Evolutionary conservation across 176 grass and related monocot species (phyloP), one percentile per base, ranked within the genome.

Genomic region (Phoenix dactylifera): DNA sequence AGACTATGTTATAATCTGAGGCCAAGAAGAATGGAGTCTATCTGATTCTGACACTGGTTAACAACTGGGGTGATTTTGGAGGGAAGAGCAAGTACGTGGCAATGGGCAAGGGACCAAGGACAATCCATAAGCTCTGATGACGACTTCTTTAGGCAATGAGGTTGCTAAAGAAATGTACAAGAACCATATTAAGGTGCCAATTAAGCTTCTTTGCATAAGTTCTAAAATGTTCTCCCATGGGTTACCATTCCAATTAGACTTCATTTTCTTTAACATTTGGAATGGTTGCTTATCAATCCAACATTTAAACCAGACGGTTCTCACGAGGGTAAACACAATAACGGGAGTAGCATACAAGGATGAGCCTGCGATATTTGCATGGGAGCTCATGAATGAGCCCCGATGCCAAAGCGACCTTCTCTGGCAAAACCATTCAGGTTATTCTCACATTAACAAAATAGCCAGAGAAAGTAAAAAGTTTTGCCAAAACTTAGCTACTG

Each of bases 301-400:
- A 1, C 0, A 50, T 22, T 14, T 35, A 6, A 69, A 30, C 51
- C 62, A 89, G 89, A 58, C 63, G 0, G 49, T 89, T 17, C 71
- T 95, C 4, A 84, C 77, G 0, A 71, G 82, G 53, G 77, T 86
- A 0, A 95, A 95, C 75, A 84, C 63, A 29, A 51, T 86, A 16
- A 89, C 80, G 7, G 77, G 86, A 35, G 59, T 82, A 52, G 74
- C 74, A 10, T 89, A 95, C 76, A 89, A 84, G 26, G 90, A 89
- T 32, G 86, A 95, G 9, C 79, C 86, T 0, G 74, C 67, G 22
- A 86, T 89, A 70, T 86, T 95, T 55, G 79, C 86, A 17, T 95
- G 90, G 90, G 90, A 95, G 68, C 86, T 95, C 24, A 86, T 86
- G 69, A 89, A 95, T 39, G 90, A 95, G 57, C 70, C 79, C 18